Percentiles rank a stretch among this genome's conserved stretches.
Conservation (phyloP, 805 yeast genomes). For the Nakazawaea molendinolei region DNA sequence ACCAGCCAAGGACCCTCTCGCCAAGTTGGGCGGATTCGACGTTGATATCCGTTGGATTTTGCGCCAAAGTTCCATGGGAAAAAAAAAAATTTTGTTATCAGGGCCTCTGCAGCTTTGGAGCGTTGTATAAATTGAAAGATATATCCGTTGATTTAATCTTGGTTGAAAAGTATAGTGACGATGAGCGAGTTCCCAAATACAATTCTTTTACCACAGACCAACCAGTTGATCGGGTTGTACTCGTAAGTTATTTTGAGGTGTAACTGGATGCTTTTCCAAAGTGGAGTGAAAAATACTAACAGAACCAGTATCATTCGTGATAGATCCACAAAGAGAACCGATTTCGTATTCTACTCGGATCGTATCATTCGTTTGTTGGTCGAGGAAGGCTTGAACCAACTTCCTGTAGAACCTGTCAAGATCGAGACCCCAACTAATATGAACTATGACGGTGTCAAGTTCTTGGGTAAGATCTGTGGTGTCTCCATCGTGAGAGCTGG, state of each 20-base stretch:
- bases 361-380: slow-evolving; percentile 89
- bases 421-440: slow-evolving; percentile 77
- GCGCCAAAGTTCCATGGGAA: no score
- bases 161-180: no score
- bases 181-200: slow-evolving; percentile 51
- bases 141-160: no score
- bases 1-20: no score
- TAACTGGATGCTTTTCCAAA: background rate
- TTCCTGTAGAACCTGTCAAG: slow-evolving; percentile 70
- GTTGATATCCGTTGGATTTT: no score
- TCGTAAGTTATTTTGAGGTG: slow-evolving; percentile 36
- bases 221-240: slow-evolving; percentile 81
- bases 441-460: slow-evolving; percentile 67
- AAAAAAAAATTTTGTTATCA: no score
- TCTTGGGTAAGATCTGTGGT: slow-evolving; percentile 93
- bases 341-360: slow-evolving; percentile 92
- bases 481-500: slow-evolving; percentile 98
- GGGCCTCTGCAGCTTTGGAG: no score
- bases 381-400: slow-evolving; percentile 90
- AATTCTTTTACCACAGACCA: slow-evolving; percentile 73
- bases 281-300: background rate
- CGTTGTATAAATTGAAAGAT: no score
- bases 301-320: slow-evolving; percentile 74
- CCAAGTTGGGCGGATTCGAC: no score
- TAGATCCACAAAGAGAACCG: slow-evolving; percentile 73